Evolutionary conservation across 2,329 filamentous ascomycete genomes (phyloP).

Genomic region (Stenocarpella maydis): DNA sequence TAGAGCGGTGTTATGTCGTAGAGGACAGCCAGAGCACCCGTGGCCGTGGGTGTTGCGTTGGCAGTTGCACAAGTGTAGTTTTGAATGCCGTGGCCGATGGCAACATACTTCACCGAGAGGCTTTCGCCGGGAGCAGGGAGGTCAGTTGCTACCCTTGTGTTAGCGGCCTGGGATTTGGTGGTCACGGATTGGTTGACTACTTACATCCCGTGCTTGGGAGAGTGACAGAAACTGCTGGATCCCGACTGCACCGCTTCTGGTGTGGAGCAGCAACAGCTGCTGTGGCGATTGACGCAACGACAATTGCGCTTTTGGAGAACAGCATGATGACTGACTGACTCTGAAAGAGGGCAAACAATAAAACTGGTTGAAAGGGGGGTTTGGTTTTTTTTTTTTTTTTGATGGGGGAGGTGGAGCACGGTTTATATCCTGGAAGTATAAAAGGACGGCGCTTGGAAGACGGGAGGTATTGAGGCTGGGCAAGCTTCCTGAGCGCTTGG

Average conservation of each 20-base stretch:
- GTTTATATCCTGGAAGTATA: conserved; percentile 6
- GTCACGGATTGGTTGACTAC: conserved; percentile 24
- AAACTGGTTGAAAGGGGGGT: not conserved
- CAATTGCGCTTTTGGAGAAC: conserved; percentile 14
- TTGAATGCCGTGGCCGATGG: conserved; percentile 70
- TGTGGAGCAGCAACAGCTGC: conserved; percentile 33
- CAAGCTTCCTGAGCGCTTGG: conserved; percentile 26
- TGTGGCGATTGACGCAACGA: conserved; percentile 20
- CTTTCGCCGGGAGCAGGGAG: conserved; percentile 52
- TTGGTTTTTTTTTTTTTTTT: too few relatives aligned
- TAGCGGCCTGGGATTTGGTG: not conserved
- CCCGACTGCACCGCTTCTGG: conserved; percentile 26
- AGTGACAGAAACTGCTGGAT: conserved; percentile 39
- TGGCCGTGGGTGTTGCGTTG: conserved; percentile 47
- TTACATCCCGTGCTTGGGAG: conserved; percentile 52
- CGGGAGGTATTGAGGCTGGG: conserved; percentile 1
- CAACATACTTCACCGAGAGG: conserved; percentile 60
- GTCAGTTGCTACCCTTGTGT: conserved; percentile 47
- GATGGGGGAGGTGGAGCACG: not conserved
- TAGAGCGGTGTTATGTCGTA: conserved; percentile 65
- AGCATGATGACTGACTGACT: conserved; percentile 25
- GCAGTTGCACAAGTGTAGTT: conserved; percentile 70
- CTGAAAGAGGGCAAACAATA: not conserved
- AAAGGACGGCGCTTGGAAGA: conserved; percentile 19
- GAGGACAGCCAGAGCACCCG: conserved; percentile 66